Percentiles rank a stretch among this genome's conserved stretches.
phyloP scores from a whole-genome alignment of 1,139 yeast genomes.

The Candida smagusa region DNA sequence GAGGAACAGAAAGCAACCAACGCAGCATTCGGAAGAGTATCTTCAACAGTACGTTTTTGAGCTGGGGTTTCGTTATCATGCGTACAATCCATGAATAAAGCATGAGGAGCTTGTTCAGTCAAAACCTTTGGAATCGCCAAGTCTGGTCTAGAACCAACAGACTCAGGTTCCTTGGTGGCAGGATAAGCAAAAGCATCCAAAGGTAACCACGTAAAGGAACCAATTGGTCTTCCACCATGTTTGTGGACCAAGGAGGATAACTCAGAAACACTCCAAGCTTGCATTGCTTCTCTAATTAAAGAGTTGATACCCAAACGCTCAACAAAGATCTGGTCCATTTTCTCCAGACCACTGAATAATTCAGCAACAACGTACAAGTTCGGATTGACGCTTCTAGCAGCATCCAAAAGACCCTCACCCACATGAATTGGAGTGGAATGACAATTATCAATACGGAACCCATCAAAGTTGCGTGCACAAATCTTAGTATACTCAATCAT shows the following conservation, averaged over 20 bases:
- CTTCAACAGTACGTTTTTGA: conserved; percentile 89
- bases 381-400: conserved; percentile 82
- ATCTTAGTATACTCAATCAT: conserved; percentile 75
- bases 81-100: conserved; percentile 95
- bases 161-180: conserved; percentile 40
- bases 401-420: conserved; percentile 83
- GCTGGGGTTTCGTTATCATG: conserved; percentile 91
- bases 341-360: conserved; percentile 88
- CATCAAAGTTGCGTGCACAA: conserved; percentile 78
- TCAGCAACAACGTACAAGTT: conserved; percentile 92
- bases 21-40: conserved; percentile 92
- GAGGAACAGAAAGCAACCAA: conserved; percentile 89
- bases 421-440: conserved; percentile 96
- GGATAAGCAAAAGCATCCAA: conserved; percentile 70
- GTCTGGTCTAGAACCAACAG: conserved; percentile 32
- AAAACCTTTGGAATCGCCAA: conserved; percentile 64
- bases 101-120: conserved; percentile 75
- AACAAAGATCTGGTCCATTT: conserved; percentile 83
- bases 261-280: conserved; percentile 86
- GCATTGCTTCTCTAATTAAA: conserved; percentile 94
- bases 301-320: conserved; percentile 88
- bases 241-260: conserved; percentile 82
- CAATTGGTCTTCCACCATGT: conserved; percentile 95
- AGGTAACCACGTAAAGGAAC: conserved; percentile 78
- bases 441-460: conserved; percentile 91